These are phyloP conservation scores for Phytomonas sp. DNA, from an alignment of 208 protist species.

Conservation along the genomic window DNA sequence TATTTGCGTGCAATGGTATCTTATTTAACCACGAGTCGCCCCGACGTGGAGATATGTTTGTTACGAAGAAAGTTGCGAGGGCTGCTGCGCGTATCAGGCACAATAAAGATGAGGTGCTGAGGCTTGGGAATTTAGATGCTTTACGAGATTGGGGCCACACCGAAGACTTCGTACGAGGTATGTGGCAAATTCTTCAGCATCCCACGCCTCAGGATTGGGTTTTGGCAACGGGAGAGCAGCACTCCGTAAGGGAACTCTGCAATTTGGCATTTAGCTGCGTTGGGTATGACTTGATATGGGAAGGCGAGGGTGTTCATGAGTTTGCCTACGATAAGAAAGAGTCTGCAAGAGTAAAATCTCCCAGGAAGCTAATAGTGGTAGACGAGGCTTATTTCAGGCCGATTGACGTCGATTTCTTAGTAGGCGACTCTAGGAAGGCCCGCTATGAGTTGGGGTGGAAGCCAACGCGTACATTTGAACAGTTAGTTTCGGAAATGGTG, in stretches of 20 bases:
- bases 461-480: constrained; percentile 27
- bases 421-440: constrained; percentile 89
- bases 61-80: constrained; percentile 94
- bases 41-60: constrained; percentile 90
- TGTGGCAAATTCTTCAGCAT: constrained; percentile 95
- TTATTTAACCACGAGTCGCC: constrained; percentile 97
- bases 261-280: constrained; percentile 63
- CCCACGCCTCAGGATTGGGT: constrained; percentile 88
- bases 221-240: constrained; percentile 88
- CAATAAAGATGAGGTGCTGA: constrained; percentile 62
- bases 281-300: constrained; percentile 62
- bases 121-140: constrained; percentile 90
- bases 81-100: constrained; percentile 87
- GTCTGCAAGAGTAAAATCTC: constrained; percentile 1
- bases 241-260: constrained; percentile 87
- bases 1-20: constrained; percentile 93
- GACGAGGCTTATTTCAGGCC: constrained; percentile 90
- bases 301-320: constrained; percentile 81
- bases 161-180: constrained; percentile 89
- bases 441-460: constrained; percentile 76
- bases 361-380: constrained; percentile 38
- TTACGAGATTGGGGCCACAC: constrained; percentile 94
- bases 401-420: constrained; percentile 92
- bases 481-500: constrained; percentile 53
- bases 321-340: constrained; percentile 49